Evolutionary conservation across 2,329 filamentous ascomycete species (phyloP), one percentile per base, ranked within the genome.

Genomic region (Coniochaeta sp.): DNA sequence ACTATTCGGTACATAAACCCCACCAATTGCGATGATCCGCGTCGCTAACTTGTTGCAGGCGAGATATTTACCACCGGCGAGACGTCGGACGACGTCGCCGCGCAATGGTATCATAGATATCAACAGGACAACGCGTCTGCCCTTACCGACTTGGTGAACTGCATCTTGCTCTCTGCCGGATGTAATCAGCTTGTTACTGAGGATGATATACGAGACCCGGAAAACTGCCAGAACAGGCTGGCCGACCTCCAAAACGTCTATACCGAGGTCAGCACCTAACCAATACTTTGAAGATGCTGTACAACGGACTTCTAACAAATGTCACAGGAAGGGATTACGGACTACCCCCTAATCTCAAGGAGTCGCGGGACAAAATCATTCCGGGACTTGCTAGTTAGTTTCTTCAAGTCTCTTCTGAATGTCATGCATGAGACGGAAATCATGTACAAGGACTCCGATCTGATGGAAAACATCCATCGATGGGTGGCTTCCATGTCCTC

Each of bases 401-500:
- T 98, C 75, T 92, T 96, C 72, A 78, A 85, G 62, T 82, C 88
- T 0, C 78, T 98, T 24, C 83, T 97, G 65, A 83, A 84, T 65
- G 85, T 91, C 6, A 81, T 96, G 58, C 91, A 96, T 68, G 87
- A 91, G 66, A 89, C 89, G n/a, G 89, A 89, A 26, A 76, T 90
- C 22, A 77, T 99, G 58, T 96, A 96, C 76, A 86, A 83, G 52
- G 89, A 96, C 63, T 76, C 80, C 38, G 83, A 88, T 33, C 79
- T 99, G 58, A 86, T 96, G 69, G 92, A 97, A 71, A 96, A 96
- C 69, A 83, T 98, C 56, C 87, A 92, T 66, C 82, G 90, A 61
- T 99, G 95, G 95, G 81, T 97, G 62, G 88, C 88, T 43, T 89
- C 90, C 62, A 91, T 99, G 89, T 95, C 93, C 2, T 95, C 91